These are phyloP conservation scores for Chlorella sp. DNA, from an alignment of 139 green algal genomes.

Conservation along the genomic window DNA sequence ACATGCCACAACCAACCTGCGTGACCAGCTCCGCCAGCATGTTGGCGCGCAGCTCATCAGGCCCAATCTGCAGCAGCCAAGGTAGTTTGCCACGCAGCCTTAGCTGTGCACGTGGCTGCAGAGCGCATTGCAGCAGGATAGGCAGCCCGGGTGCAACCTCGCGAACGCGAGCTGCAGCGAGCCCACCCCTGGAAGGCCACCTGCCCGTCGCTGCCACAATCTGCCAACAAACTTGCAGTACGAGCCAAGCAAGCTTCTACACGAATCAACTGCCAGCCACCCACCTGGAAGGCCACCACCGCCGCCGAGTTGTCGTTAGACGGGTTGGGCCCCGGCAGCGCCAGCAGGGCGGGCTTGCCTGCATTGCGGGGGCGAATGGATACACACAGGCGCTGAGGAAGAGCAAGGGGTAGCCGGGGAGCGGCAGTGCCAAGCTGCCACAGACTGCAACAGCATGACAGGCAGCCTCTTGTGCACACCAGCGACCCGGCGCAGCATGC, in stretches of 20 bases:
- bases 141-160: not conserved
- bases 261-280: too few species aligned
- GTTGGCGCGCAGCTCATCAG: constrained; percentile 73
- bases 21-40: constrained; percentile 79
- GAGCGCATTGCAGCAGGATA: not conserved
- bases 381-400: too few species aligned
- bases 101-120: not conserved
- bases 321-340: constrained; percentile 62
- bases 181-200: not conserved
- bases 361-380: too few species aligned
- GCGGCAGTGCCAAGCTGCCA: too few species aligned
- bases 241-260: too few species aligned
- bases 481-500: too few species aligned
- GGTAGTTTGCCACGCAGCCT: not conserved
- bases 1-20: not conserved
- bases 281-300: constrained; percentile 73
- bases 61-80: constrained; percentile 60
- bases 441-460: too few species aligned
- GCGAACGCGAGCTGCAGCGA: too few species aligned
- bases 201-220: not conserved
- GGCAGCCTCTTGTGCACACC: too few species aligned
- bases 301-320: constrained; percentile 84
- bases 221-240: too few species aligned
- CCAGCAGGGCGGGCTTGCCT: constrained; percentile 29
- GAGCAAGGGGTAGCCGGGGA: too few species aligned